Base-by-base conservation (phyloP, 2,329 filamentous ascomycete genomes). In the Colletotrichum sp. region DNA sequence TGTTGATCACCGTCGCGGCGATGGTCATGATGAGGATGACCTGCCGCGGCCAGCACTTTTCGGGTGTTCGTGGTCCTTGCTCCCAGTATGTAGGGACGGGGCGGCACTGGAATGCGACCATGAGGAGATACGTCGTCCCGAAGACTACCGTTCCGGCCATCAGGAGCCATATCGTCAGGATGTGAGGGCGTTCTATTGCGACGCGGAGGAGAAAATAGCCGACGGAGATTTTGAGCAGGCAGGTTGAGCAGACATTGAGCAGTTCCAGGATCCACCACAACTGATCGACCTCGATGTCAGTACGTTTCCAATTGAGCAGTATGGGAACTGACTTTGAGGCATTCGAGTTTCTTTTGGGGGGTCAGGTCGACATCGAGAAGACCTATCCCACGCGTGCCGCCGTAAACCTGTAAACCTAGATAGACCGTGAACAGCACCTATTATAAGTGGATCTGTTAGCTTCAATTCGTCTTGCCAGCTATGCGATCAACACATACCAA, bases 121-220 rank as follows among this genome's bases (percentile, higher is more conserved):
- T 83, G 74, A 87, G 82, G 76, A 87, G 84, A 74, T 87, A 87
- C 34, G 80, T 79, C 26, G 82, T 16, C 30, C 85, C 84, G 15
- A 83, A 84, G 34, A 84, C 58, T n/a, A 84, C 79, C 8, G 84
- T 86, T 38, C 82, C 78, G 13, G 78, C 67, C 73, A 85, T 82
- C 18, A 83, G 80, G 4, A 77, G 34, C 70, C 84, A 83, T n/a
- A 88, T 77, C 71, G 85, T 83, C 79, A 79, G 80, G n/a, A 81
- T 78, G 68, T 87, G 74, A 4, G 62, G 15, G 8, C 80, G 80
- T 15, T 81, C 78, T 71, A 83, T 80, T 8, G 85, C 83, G 65
- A 87, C 83, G 55, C 86, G 86, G 10, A 86, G 80, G 26, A 87
- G 82, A 68, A 87, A 86, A 69, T 80, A 83, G 30, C 83, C 84